Evolutionary conservation across 1,284 basidiomycete species (phyloP), one percentile per base, ranked within the genome.

Genomic region (Butyriboletus appendiculatus): DNA sequence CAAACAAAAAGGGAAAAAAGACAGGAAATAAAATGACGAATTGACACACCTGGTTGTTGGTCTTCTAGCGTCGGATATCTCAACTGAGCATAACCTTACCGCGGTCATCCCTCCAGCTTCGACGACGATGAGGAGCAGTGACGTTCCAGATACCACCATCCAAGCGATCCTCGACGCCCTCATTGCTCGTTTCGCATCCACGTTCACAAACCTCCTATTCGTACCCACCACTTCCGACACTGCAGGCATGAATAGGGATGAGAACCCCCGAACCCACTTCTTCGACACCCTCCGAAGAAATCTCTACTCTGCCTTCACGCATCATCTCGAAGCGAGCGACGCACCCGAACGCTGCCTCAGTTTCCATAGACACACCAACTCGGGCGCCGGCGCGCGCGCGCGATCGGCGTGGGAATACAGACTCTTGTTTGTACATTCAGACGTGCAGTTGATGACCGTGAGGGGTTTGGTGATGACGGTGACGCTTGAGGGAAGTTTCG

Each of bases 401-500:
- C 44, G 53, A 20, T 54, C 53, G 9, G 53, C 32, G 12, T 54
- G 53, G 53, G 43, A 54, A n/a, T 54, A 54, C 22, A 48, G 53
- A 18, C 33, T 54, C 16, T 37, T 54, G 43, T 56, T 54, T 22
- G 24, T 37, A 1, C 53, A 41, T 41, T 48, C 53, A 14, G 52
- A 54, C 22, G 28, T 9, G 5, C 18, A 5, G 37, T 34, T 24
- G 30, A 24, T 18, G 35, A 2, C 26, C 10, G 37, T 54, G n/a
- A 38, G 30, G 26, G 53, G 53, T 11, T 22, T 54, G 37, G 53
- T 54, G 14, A 54, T 56, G 53, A 56, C 53, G 18, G 37, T 54
- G 9, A 56, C 53, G 32, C 53, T 54, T 24, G 53, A 54, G 37
- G 53, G 53, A 12, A 16, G 52, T 20, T 37, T 53, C 4, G 41